Base-by-base conservation (phyloP, 345 rosid species). In the Populus pruinosa region DNA sequence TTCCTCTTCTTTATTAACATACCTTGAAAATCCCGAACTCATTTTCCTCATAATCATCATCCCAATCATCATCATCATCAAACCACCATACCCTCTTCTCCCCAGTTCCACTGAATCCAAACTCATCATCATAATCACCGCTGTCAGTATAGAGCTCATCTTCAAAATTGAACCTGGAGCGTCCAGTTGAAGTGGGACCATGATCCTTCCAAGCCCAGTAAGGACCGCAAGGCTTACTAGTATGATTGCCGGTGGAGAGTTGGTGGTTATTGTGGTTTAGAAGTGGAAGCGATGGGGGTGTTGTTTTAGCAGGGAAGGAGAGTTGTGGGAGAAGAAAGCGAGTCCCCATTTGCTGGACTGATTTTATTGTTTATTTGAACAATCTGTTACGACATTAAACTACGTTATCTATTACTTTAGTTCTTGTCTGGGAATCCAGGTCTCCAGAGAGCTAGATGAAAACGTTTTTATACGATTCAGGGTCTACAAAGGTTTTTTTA, bases 1-100 rank as follows among this genome's bases (percentile, higher is more conserved):
- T 2, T 43, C 47, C 47, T 21, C 27, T 61, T 25, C 9, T 23
- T 17, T 38, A 18, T 55, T n/a, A 0, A 16, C 39, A 41, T 82
- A 94, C 98, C 98, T 91, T 88, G 56, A 91, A 86, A 59, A 88
- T 67, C 88, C 86, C 87, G 81, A 86, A 83, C 80, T 88, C 89
- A 29, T 82, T 86, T 16, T 84, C 89, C 61, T 82, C 76, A 5
- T 75, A 85, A 66, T 80, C 88, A 50, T 78, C 83, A 11, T 79
- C 78, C n/a, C 68, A 70, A 0, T 41, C 71, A 69, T 73, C 86
- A 44, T 63, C 72, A n/a, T 73, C 64, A 53, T 75, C 62, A 6
- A 70, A 76, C 82, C 82, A 82, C 85, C 85, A 82, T 18, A 29
- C 53, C 31, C 82, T 82, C 72, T 25, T 78, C 21, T 79, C 76